These are phyloP conservation scores for Umbelopsis sp. DNA, from an alignment of 371 early-diverging fungal genomes.

Conservation along the genomic window DNA sequence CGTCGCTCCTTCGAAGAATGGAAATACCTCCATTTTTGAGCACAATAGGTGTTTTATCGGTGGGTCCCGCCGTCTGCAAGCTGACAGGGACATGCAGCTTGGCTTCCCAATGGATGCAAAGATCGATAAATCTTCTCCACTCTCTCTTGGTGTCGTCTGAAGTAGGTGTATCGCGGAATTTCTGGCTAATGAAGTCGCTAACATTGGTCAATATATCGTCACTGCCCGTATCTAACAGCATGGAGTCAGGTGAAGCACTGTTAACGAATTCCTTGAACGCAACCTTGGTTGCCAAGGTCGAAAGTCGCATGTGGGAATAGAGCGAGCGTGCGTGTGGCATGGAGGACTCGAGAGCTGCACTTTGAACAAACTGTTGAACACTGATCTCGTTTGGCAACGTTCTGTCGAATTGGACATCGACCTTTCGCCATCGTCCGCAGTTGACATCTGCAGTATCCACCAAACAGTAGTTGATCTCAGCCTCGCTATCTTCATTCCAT, in stretches of 20 bases:
- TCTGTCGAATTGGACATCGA: neutral
- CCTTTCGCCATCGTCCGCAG: neutral
- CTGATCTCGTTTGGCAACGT: neutral
- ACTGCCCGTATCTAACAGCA: neutral
- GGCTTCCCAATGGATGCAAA: neutral
- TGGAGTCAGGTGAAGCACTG: neutral
- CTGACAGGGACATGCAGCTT: neutral
- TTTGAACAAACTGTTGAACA: neutral
- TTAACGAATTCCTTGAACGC: neutral
- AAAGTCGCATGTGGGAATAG: constrained; percentile 1
- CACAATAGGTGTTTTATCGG: neutral
- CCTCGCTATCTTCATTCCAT: neutral
- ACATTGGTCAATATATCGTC: constrained; percentile 10
- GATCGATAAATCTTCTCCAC: constrained; percentile 8
- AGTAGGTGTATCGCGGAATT: neutral
- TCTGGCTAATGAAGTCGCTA: neutral
- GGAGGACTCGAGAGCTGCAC: neutral
- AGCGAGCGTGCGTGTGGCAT: constrained; percentile 1
- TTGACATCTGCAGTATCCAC: neutral
- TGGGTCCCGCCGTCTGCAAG: neutral
- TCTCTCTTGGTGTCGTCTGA: constrained; percentile 2
- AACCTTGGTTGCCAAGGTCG: neutral
- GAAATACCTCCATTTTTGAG: neutral
- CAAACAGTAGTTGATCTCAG: neutral
- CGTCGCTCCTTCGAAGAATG: neutral